Evolutionary conservation across 306 rosid species (phyloP).

Genomic region (Dryas alaskensis): DNA sequence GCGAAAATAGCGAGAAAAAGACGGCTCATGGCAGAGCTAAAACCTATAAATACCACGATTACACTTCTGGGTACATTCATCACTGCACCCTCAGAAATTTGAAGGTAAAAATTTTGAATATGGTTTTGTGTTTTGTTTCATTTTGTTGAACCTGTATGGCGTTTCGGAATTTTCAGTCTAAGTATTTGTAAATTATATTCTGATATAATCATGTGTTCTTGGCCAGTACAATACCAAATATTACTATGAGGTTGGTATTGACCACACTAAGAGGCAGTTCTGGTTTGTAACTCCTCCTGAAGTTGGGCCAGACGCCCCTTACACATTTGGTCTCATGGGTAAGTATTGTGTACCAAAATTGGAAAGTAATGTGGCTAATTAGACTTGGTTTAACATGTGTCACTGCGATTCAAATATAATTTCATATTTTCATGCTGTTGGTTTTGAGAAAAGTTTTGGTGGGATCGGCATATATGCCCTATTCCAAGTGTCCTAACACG

Average conservation of each 20-base stretch:
- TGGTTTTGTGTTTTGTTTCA: neutral
- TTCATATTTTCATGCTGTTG: neutral
- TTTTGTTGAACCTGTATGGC: neutral
- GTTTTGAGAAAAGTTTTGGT: neutral
- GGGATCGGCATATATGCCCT: too few relatives aligned
- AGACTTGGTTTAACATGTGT: neutral
- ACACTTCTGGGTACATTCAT: constrained; percentile 66
- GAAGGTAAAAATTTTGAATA: constrained; percentile 17
- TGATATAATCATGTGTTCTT: neutral
- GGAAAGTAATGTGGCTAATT: neutral
- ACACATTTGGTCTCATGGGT: constrained; percentile 89
- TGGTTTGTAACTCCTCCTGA: constrained; percentile 74
- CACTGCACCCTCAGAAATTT: constrained; percentile 41
- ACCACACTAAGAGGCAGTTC: constrained; percentile 46
- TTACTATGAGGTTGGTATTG: constrained; percentile 63
- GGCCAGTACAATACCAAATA: constrained; percentile 66
- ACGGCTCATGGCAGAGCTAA: constrained; percentile 34
- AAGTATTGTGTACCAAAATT: neutral
- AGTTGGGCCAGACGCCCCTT: constrained; percentile 73
- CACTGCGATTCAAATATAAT: neutral
- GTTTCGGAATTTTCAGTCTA: too few relatives aligned
- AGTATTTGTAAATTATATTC: neutral
- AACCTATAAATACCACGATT: constrained; percentile 50
- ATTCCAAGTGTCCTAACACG: too few relatives aligned
- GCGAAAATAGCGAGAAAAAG: constrained; percentile 23